Percentiles rank a stretch among this genome's conserved stretches.
phyloP scores from a whole-genome alignment of 2,329 filamentous ascomycete genomes.

The Alternaria sp. region DNA sequence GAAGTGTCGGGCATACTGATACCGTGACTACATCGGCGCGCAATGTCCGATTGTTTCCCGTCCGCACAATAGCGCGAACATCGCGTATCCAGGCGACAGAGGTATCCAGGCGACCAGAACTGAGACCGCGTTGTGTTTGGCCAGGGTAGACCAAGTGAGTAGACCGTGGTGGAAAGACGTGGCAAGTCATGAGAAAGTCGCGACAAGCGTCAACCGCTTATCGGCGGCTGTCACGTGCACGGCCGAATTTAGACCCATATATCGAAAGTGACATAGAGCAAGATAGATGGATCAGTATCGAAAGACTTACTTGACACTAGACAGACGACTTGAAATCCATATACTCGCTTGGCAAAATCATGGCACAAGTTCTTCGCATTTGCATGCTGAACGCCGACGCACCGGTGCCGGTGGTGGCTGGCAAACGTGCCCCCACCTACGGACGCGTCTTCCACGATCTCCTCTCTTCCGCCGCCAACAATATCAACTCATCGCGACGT shows the following conservation, averaged over 20 bases:
- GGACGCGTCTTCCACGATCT: slow-evolving; percentile 42
- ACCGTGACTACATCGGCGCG: not conserved
- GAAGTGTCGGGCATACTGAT: not conserved
- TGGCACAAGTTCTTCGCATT: slow-evolving; percentile 20
- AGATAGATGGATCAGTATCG: not conserved
- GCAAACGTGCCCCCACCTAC: slow-evolving; percentile 32
- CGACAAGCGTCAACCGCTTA: slow-evolving; percentile 10
- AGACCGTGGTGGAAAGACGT: not conserved
- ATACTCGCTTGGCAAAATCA: not conserved
- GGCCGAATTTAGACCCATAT: slow-evolving; percentile 7
- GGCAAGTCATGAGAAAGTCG: too few species aligned
- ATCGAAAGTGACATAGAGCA: not conserved
- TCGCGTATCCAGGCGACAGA: too few species aligned
- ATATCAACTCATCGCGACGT: not conserved
- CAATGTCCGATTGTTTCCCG: not conserved
- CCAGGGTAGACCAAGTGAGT: not conserved
- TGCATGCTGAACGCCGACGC: slow-evolving; percentile 44
- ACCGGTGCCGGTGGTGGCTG: slow-evolving; percentile 35
- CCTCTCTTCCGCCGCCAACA: slow-evolving; percentile 26
- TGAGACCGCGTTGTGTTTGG: not conserved
- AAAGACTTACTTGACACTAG: not conserved
- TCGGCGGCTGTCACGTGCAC: slow-evolving; percentile 13
- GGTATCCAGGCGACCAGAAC: not conserved
- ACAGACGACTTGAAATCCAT: not conserved
- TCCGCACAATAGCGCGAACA: not conserved